phyloP scores from a whole-genome alignment of 352 stramenopile genomes.

The Globisporangium parvum region DNA sequence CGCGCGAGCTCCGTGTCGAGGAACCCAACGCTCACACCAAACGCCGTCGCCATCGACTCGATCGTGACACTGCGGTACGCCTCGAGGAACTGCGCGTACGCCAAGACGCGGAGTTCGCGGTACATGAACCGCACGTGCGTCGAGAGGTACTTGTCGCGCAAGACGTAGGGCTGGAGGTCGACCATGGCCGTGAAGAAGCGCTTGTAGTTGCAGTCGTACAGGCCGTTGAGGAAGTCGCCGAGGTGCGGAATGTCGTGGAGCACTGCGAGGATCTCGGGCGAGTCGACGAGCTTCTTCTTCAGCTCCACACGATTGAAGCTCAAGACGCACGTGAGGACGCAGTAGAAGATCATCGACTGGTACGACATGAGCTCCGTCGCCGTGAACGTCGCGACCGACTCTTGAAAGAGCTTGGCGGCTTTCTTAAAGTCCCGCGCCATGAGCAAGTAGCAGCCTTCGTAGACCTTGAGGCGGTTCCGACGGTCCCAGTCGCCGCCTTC shows the following conservation, averaged over 20 bases:
- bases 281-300: constrained; percentile 98
- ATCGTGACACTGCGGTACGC: constrained; percentile 97
- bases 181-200: constrained; percentile 94
- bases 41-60: constrained; percentile 94
- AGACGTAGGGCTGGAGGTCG: constrained; percentile 72
- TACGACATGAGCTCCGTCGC: constrained; percentile 97
- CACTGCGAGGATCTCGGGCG: constrained; percentile 92
- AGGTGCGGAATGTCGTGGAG: constrained; percentile 81
- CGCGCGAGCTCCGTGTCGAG: constrained; percentile 95
- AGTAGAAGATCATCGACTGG: constrained; percentile 97
- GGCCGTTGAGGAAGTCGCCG: constrained; percentile 87
- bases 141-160: constrained; percentile 93
- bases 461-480: constrained; percentile 98
- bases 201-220: constrained; percentile 99
- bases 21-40: constrained; percentile 93
- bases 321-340: constrained; percentile 94
- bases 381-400: constrained; percentile 98
- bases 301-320: constrained; percentile 91
- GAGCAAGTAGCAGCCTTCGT: constrained; percentile 93
- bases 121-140: constrained; percentile 92
- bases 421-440: constrained; percentile 92
- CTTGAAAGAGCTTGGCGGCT: constrained; percentile 90
- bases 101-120: constrained; percentile 95
- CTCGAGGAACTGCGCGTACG: constrained; percentile 98
- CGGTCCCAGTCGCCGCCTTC: constrained; percentile 98